Percentiles rank a stretch among this genome's conserved stretches.
phyloP scores from a whole-genome alignment of 225 moss, liverwort and hornwort species.

The Ulota crispa region DNA sequence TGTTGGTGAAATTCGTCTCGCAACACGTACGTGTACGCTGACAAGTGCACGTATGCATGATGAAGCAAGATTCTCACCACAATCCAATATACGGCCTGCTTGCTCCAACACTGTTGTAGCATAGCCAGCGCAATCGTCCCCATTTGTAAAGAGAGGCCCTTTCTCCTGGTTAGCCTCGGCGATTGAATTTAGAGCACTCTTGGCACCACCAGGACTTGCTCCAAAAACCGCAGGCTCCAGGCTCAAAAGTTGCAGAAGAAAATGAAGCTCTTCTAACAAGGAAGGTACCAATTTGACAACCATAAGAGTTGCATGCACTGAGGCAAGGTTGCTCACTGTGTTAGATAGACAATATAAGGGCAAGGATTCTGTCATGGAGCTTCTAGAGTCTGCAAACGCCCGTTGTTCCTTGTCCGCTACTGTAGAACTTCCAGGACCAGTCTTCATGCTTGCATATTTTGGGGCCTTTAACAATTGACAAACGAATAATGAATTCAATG shows the following conservation, averaged over 20 bases:
- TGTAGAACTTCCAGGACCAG: slow-evolving; percentile 21
- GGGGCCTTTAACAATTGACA: slow-evolving; percentile 38
- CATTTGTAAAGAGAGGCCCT: slow-evolving; percentile 40
- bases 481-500: slow-evolving; percentile 2
- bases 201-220: slow-evolving; percentile 29
- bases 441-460: slow-evolving; percentile 12
- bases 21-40: neutral
- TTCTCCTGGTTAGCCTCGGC: slow-evolving; percentile 43
- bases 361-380: slow-evolving; percentile 32
- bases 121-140: slow-evolving; percentile 67
- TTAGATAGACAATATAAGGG: slow-evolving; percentile 36
- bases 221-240: slow-evolving; percentile 47
- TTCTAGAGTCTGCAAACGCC: slow-evolving; percentile 29
- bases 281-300: slow-evolving; percentile 68
- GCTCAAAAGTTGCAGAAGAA: slow-evolving; percentile 65
- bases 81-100: slow-evolving; percentile 68
- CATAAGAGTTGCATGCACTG: slow-evolving; percentile 68
- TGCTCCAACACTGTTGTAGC: slow-evolving; percentile 61
- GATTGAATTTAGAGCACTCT: slow-evolving; percentile 31
- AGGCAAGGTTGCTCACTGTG: slow-evolving; percentile 46
- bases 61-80: slow-evolving; percentile 44
- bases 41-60: slow-evolving; percentile 19
- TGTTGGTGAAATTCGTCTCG: slow-evolving; percentile 9
- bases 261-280: slow-evolving; percentile 70
- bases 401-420: slow-evolving; percentile 32